phyloP scores from a whole-genome alignment of 1,139 yeast species.

The Hemisphaericaspora xylofermentans region DNA sequence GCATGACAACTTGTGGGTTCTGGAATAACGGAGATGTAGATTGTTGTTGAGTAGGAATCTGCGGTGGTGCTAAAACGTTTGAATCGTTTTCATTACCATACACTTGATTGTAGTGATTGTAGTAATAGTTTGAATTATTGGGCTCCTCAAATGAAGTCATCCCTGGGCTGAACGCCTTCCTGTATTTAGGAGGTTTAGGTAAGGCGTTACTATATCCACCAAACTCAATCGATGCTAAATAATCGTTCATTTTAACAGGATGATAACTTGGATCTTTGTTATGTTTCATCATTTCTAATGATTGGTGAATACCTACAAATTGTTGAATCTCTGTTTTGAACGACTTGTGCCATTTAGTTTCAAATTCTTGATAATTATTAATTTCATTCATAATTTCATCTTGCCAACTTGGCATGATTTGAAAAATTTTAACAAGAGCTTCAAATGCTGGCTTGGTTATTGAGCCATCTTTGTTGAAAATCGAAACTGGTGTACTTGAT shows the following conservation, averaged over 20 bases:
- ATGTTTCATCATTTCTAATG: constrained; percentile 31
- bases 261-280: constrained; percentile 29
- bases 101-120: constrained; percentile 26
- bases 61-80: not conserved
- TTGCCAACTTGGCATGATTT: constrained; percentile 37
- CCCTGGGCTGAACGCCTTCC: constrained; percentile 18
- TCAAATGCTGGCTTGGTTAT: constrained; percentile 30
- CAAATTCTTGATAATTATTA: constrained; percentile 28
- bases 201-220: constrained; percentile 41
- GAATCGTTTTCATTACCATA: constrained; percentile 19
- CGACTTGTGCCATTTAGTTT: constrained; percentile 34
- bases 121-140: constrained; percentile 14
- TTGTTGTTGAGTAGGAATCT: not conserved
- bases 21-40: constrained; percentile 5
- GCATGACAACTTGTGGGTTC: constrained; percentile 2
- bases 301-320: constrained; percentile 31
- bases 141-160: constrained; percentile 8
- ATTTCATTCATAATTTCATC: constrained; percentile 33
- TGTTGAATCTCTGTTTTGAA: constrained; percentile 33
- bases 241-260: constrained; percentile 36
- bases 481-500: constrained; percentile 10
- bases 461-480: constrained; percentile 35
- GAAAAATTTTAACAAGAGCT: constrained; percentile 25
- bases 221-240: constrained; percentile 43
- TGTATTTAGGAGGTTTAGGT: constrained; percentile 21